These are phyloP conservation scores for Kodamaea restingae DNA, from an alignment of 805 yeast genomes.

Conservation along the genomic window DNA sequence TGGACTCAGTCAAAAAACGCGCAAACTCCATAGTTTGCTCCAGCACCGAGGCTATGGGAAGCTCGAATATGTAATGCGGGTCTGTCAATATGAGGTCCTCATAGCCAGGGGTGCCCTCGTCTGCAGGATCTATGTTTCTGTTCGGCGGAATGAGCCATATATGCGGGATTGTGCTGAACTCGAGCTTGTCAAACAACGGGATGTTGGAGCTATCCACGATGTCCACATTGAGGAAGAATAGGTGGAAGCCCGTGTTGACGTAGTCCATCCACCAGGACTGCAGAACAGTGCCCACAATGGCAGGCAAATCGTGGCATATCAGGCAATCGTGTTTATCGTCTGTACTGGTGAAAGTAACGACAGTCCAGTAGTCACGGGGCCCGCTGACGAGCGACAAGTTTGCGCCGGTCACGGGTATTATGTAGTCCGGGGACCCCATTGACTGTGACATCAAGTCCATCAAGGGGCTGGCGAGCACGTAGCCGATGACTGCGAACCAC, in stretches of 20 bases:
- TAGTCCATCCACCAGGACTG: conserved; percentile 42
- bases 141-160: conserved; percentile 63
- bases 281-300: conserved; percentile 39
- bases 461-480: conserved; percentile 3
- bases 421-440: conserved; percentile 20
- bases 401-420: conserved; percentile 41
- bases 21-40: conserved; percentile 49
- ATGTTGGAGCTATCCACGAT: conserved; percentile 39
- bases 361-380: conserved; percentile 47
- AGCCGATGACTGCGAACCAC: not conserved
- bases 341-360: conserved; percentile 52
- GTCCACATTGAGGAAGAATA: conserved; percentile 51
- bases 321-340: conserved; percentile 42
- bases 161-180: conserved; percentile 55
- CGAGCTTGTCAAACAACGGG: conserved; percentile 36
- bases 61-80: conserved; percentile 31
- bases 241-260: conserved; percentile 30
- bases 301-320: conserved; percentile 44
- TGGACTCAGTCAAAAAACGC: conserved; percentile 44
- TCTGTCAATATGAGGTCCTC: conserved; percentile 21
- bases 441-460: conserved; percentile 6
- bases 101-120: conserved; percentile 15
- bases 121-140: conserved; percentile 19
- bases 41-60: conserved; percentile 31
- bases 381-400: conserved; percentile 44